phyloP scores from a whole-genome alignment of 768 basidiomycete genomes.

The Pholiota microspora region DNA sequence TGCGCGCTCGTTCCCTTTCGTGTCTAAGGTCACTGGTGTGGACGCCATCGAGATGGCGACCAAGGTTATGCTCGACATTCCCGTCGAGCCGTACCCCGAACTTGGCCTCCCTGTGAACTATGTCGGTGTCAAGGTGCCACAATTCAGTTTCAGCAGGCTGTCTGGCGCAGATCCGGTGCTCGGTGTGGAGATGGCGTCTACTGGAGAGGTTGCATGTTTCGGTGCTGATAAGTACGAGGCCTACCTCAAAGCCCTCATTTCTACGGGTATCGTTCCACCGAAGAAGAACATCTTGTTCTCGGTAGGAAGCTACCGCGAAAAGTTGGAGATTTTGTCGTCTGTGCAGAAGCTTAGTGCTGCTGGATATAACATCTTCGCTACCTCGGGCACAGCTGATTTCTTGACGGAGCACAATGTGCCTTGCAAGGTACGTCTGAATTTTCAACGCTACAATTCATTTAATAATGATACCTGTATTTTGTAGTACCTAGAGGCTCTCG shows the following conservation, averaged over 20 bases:
- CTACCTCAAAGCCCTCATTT: slow-evolving; percentile 94
- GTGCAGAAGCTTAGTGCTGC: slow-evolving; percentile 93
- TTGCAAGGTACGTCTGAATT: slow-evolving; percentile 67
- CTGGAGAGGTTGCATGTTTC: slow-evolving; percentile 98
- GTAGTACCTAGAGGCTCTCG: slow-evolving; percentile 87
- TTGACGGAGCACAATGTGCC: slow-evolving; percentile 94
- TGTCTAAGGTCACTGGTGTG: slow-evolving; percentile 96
- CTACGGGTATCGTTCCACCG: slow-evolving; percentile 91
- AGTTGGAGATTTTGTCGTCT: slow-evolving; percentile 91
- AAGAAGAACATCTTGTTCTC: slow-evolving; percentile 98
- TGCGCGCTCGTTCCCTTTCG: slow-evolving; percentile 97
- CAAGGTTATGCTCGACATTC: slow-evolving; percentile 93
- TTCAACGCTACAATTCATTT: background rate
- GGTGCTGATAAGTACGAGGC: slow-evolving; percentile 98
- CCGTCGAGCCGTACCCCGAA: slow-evolving; percentile 89
- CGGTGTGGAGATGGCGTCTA: slow-evolving; percentile 99
- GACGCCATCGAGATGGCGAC: slow-evolving; percentile 99
- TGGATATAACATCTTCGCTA: slow-evolving; percentile 96
- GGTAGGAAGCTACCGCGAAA: slow-evolving; percentile 96
- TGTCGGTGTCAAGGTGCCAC: slow-evolving; percentile 99
- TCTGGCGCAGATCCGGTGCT: slow-evolving; percentile 97
- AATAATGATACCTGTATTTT: slow-evolving; percentile 1
- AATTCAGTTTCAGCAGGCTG: slow-evolving; percentile 96
- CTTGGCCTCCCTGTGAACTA: slow-evolving; percentile 86
- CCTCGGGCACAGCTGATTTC: slow-evolving; percentile 96